Conservation (phyloP, 2,329 filamentous ascomycete species). For the Penicillium hordei region DNA sequence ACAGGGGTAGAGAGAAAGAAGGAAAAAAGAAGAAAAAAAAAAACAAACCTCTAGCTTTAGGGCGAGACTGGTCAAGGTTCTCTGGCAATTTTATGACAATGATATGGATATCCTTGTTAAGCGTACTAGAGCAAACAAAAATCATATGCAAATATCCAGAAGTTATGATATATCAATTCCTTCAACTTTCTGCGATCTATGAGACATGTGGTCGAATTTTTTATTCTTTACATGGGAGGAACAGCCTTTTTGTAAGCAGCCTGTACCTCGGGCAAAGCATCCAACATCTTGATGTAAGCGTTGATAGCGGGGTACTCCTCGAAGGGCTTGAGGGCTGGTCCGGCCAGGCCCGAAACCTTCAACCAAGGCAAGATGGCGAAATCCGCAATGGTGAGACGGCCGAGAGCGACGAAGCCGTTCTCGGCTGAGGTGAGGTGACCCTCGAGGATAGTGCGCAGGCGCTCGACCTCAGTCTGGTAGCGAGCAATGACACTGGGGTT, state of each 20-base stretch:
- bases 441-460: slow-evolving; percentile 8
- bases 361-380: slow-evolving; percentile 12
- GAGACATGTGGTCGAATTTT: background rate
- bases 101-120: background rate
- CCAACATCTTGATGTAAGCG: background rate
- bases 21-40: too few relatives aligned
- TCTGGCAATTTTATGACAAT: background rate
- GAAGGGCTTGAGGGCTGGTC: slow-evolving; percentile 1
- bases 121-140: background rate
- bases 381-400: slow-evolving; percentile 10
- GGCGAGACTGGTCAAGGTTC: too few relatives aligned
- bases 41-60: too few relatives aligned
- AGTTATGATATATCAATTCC: background rate
- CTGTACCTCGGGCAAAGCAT: slow-evolving; percentile 2
- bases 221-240: background rate
- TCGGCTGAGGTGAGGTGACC: slow-evolving; percentile 5
- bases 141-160: background rate
- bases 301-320: slow-evolving; percentile 4
- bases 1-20: too few relatives aligned
- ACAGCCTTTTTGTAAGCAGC: slow-evolving; percentile 4
- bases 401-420: slow-evolving; percentile 6
- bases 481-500: slow-evolving; percentile 3
- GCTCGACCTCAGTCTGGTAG: slow-evolving; percentile 11
- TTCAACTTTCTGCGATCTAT: background rate
- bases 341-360: slow-evolving; percentile 5